Base-by-base conservation (phyloP, 768 basidiomycete species). In the Albatrellus ellisii region DNA sequence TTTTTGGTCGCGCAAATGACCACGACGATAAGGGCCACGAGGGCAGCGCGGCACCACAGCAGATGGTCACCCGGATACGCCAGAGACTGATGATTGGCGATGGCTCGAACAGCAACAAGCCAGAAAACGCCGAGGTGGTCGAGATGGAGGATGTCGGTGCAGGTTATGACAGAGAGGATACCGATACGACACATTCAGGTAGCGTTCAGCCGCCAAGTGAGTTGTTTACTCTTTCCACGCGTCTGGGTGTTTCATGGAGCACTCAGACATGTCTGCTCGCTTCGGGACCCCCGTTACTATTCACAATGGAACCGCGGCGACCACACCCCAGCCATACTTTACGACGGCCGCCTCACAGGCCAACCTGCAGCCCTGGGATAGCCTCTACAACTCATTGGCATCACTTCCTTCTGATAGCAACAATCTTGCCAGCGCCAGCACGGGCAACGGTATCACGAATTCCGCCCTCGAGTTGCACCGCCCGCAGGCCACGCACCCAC, bases 51-150 rank as follows among this genome's bases (percentile, higher is more conserved):
- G 54, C 59, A 27, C 53, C 60, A 12, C 46, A 61, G 9, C 52
- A 64, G 4, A 62, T 67, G 21, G 70, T 75, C 2, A 68, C 69
- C 3, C 66, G 72, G 32, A 64, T 67, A 41, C 60, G 62, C 11
- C 65, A 73, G 36, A 61, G 83, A 29, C 58, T 89, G 26, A 69
- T 88, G 74, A 88, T 89, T 41, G 79, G 75, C 34, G 75, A 66
- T 46, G 62, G 58, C 1, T 55, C 33, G 24, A 54, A 44, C 61
- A 54, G 21, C 25, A 65, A 68, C 25, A 65, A 68, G 52, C 51
- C 58, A 39, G 64, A 66, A 55, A 36, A 18, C 15, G 48, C 54
- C 2, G 58, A 64, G 2, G 54, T 57, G 18, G 54, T 53, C 7
- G 66, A 63, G 35, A 62, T n/a, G n/a, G n/a, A n/a, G n/a, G n/a